Evolutionary conservation across 768 basidiomycete genomes (phyloP).

Genomic region (Clathrus columnatus): DNA sequence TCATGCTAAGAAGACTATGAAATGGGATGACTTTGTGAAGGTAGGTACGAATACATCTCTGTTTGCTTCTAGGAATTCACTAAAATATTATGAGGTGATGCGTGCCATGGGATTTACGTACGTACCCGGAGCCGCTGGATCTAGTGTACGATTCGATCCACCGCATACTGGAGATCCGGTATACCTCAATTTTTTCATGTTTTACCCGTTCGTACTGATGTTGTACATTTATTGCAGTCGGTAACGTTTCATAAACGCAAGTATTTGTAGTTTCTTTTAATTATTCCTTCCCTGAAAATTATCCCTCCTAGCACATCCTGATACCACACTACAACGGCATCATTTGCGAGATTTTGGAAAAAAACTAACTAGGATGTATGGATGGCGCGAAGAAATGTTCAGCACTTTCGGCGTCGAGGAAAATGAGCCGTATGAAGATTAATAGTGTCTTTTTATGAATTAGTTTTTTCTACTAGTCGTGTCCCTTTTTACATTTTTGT

Average conservation of each 20-base stretch:
- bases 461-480: no score
- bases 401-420: slow-evolving; percentile 3
- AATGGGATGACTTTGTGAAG: slow-evolving; percentile 74
- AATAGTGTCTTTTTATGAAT: no score
- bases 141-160: slow-evolving; percentile 76
- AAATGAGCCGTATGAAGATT: neutral
- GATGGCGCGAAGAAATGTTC: slow-evolving; percentile 49
- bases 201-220: slow-evolving; percentile 27
- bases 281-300: neutral
- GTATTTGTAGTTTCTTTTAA: slow-evolving; percentile 15
- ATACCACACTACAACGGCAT: slow-evolving; percentile 47
- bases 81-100: slow-evolving; percentile 46
- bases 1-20: slow-evolving; percentile 50
- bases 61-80: neutral
- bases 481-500: no score
- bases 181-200: slow-evolving; percentile 14
- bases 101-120: slow-evolving; percentile 68
- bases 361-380: slow-evolving; percentile 53
- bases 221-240: slow-evolving; percentile 30
- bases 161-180: slow-evolving; percentile 44
- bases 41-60: slow-evolving; percentile 41
- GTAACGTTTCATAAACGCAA: slow-evolving; percentile 74
- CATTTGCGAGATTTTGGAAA: slow-evolving; percentile 47
- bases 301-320: slow-evolving; percentile 49
- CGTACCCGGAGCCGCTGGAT: slow-evolving; percentile 69